These are phyloP conservation scores for Blastocystis sp. DNA, from an alignment of 352 stramenopile species.

Conservation along the genomic window DNA sequence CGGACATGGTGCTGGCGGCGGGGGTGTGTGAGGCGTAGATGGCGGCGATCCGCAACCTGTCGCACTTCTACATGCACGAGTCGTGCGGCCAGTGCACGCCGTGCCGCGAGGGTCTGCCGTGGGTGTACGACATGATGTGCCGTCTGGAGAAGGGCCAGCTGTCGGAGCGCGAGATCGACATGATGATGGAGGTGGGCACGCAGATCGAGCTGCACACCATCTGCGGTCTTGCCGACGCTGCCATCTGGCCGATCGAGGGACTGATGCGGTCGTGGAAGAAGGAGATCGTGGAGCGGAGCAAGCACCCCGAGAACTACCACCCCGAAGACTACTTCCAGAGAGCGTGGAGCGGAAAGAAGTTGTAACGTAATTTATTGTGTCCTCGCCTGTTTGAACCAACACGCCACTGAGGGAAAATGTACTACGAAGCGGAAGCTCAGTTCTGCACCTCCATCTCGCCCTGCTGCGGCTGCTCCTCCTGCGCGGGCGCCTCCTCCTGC, in stretches of 20 bases:
- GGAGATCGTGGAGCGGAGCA: constrained; percentile 3
- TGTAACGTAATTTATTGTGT: not conserved
- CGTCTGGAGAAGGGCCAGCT: constrained; percentile 95
- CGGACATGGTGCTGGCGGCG: constrained; percentile 84
- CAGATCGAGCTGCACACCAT: constrained; percentile 99
- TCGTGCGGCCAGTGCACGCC: constrained; percentile 98
- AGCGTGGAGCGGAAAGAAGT: constrained; percentile 47
- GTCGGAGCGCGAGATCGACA: constrained; percentile 95
- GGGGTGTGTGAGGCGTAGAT: constrained; percentile 74
- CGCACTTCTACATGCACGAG: constrained; percentile 99
- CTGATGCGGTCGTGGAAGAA: constrained; percentile 51
- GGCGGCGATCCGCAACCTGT: constrained; percentile 90
- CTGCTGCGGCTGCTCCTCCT: not conserved
- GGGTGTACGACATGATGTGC: constrained; percentile 93
- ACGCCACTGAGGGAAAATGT: too few species aligned
- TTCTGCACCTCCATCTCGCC: not conserved
- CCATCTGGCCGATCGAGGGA: constrained; percentile 97
- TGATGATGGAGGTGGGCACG: constrained; percentile 95
- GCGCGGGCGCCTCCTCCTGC: not conserved
- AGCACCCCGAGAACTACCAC: constrained; percentile 36
- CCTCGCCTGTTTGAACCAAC: too few species aligned
- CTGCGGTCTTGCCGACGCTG: constrained; percentile 95
- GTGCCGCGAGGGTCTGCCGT: constrained; percentile 93
- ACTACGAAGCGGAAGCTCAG: too few species aligned
- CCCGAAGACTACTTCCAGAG: constrained; percentile 70